Base-by-base conservation (phyloP, 805 yeast genomes). In the Scheffersomyces spartinae region DNA sequence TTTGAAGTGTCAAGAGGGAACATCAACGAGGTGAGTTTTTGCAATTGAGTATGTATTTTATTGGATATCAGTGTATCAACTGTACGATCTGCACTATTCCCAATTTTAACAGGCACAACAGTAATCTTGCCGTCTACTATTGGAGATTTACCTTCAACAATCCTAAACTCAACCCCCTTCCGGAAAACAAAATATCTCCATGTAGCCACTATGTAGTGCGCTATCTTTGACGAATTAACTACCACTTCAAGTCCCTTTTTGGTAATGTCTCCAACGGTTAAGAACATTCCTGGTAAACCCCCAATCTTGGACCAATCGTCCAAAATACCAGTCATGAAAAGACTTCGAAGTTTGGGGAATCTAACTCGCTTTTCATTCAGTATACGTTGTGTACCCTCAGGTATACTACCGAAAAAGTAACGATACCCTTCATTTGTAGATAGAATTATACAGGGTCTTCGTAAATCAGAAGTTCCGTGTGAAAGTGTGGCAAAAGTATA, bases 101-200 rank as follows among this genome's bases (percentile, higher is more conserved):
- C 20, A 6, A 56, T 52, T 26, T 42, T 51, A 17, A 66, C 45
- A 0, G 70, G 56, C 15, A 41, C 49, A 2, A 67, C 59, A 0
- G 42, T 42, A 27, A 68, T 34, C 21, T 54, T 49, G 10, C 61
- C n/a, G n/a, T n/a, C n/a, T n/a, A n/a, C n/a, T n/a, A n/a, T n/a
- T n/a, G n/a, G n/a, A n/a, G n/a, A n/a, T n/a, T n/a, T n/a, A n/a
- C n/a, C n/a, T n/a, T n/a, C n/a, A n/a, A n/a, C n/a, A n/a, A 61
- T 46, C 3, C 49, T 49, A 27, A 81, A 45, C 18, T 65, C 61
- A 25, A 79, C 64, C 1, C 84, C 85, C 39, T 75, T 69, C 34
- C 95, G 67, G 46, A 82, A 83, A 9, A 85, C 83, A 53, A 88
- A 86, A 36, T 73, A 72, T 35, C 94, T 64, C 94, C 95, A 84